Percentiles rank a stretch among this genome's conserved stretches.
Evolutionary conservation across 495 filamentous ascomycete genomes (phyloP).

Genomic region (Penicillium lagena): DNA sequence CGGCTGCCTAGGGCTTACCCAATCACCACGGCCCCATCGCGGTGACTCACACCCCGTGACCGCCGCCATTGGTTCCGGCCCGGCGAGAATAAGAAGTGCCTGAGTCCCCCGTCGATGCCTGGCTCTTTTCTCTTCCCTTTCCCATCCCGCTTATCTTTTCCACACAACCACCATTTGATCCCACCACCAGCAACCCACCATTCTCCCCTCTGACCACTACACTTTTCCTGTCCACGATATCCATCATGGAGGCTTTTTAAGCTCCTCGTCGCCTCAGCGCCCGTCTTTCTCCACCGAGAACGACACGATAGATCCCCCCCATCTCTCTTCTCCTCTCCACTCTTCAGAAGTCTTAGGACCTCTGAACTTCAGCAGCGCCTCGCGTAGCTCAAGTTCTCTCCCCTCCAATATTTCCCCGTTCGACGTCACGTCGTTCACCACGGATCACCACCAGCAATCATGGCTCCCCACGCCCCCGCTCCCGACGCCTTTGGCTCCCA

Average conservation of each 20-base stretch:
- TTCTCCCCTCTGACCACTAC: conserved; percentile 5
- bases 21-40: conserved; percentile 10
- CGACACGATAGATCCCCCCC: conserved; percentile 42
- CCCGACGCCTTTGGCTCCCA: conserved; percentile 38
- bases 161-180: too few species aligned
- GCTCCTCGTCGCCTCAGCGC: conserved; percentile 20
- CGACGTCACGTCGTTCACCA: conserved; percentile 57
- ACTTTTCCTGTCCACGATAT: conserved; percentile 16
- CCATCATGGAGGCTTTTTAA: conserved; percentile 51
- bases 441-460: conserved; percentile 57
- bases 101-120: conserved; percentile 34
- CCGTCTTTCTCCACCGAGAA: conserved; percentile 40
- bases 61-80: conserved; percentile 10
- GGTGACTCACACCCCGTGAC: conserved; percentile 43
- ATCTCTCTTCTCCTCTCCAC: conserved; percentile 30
- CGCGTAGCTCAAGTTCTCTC: conserved; percentile 48
- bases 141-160: conserved; percentile 6
- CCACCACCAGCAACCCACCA: too few species aligned
- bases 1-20: conserved; percentile 6
- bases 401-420: conserved; percentile 38
- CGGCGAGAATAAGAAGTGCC: conserved; percentile 25
- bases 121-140: conserved; percentile 16
- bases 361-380: conserved; percentile 51
- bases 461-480: conserved; percentile 53
- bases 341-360: conserved; percentile 43